Percentiles rank a stretch among this genome's conserved stretches.
phyloP scores from a whole-genome alignment of 1,284 basidiomycete species.

The Cutaneotrichosporon cyanovorans region DNA sequence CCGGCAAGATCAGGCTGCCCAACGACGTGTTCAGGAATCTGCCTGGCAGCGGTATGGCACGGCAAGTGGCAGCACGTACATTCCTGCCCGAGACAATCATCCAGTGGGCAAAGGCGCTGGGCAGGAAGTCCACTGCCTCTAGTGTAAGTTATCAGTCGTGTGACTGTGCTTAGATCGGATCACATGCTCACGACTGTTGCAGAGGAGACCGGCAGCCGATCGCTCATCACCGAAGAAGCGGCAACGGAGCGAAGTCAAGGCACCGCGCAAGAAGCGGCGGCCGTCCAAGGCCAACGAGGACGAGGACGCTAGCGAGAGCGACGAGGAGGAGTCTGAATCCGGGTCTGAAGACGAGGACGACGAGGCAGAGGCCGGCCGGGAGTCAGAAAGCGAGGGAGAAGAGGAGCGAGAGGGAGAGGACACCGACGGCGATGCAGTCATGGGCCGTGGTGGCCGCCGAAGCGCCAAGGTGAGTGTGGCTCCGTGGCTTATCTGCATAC shows the following conservation, averaged over 20 bases:
- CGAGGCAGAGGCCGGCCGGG: slow-evolving; percentile 17
- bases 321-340: slow-evolving; percentile 7
- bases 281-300: slow-evolving; percentile 2
- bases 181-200: background rate
- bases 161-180: background rate
- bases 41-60: slow-evolving; percentile 22
- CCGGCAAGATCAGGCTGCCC: slow-evolving; percentile 71
- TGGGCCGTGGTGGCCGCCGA: slow-evolving; percentile 36
- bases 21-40: slow-evolving; percentile 61
- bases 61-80: slow-evolving; percentile 20
- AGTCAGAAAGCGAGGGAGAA: slow-evolving; percentile 14
- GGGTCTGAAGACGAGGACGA: slow-evolving; percentile 20
- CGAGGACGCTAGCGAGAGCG: slow-evolving; percentile 3
- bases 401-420: slow-evolving; percentile 16
- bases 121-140: slow-evolving; percentile 15
- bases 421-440: slow-evolving; percentile 15
- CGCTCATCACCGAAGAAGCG: slow-evolving; percentile 1
- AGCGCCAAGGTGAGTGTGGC: slow-evolving; percentile 35
- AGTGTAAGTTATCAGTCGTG: slow-evolving; percentile 3
- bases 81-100: slow-evolving; percentile 31
- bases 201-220: background rate
- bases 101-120: slow-evolving; percentile 20
- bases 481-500: too few species aligned
- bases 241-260: background rate
- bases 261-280: slow-evolving; percentile 12